These are phyloP conservation scores for Aspergillus eucalypticola DNA, from an alignment of 2,329 filamentous ascomycete genomes.

Conservation along the genomic window DNA sequence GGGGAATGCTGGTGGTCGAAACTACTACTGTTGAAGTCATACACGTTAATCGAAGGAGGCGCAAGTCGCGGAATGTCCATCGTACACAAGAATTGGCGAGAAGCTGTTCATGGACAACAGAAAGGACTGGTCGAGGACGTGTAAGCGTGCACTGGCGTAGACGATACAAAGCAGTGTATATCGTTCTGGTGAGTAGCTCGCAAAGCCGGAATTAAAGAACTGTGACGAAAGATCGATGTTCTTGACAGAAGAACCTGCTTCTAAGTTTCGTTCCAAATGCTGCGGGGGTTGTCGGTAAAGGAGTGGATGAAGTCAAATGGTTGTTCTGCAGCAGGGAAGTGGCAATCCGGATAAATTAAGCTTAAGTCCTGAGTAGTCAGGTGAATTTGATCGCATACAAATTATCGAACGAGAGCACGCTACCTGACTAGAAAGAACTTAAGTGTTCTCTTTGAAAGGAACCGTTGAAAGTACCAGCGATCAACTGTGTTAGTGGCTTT, in stretches of 20 bases:
- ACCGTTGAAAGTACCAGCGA: conserved; percentile 2
- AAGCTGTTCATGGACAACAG: conserved; percentile 17
- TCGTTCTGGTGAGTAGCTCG: background rate
- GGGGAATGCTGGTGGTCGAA: conserved; percentile 35
- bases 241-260: conserved; percentile 25
- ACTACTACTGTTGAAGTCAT: conserved; percentile 41
- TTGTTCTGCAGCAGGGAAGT: background rate
- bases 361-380: background rate
- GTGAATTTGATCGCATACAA: background rate
- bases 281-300: background rate
- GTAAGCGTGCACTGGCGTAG: conserved; percentile 1
- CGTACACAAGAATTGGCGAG: conserved; percentile 31
- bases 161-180: background rate
- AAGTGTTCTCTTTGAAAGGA: background rate
- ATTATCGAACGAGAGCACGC: background rate
- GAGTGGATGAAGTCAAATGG: background rate
- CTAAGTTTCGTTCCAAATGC: conserved; percentile 10
- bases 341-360: conserved; percentile 1
- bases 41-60: conserved; percentile 46
- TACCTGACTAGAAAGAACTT: background rate
- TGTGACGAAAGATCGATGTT: background rate
- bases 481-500: conserved; percentile 15
- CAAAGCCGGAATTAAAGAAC: background rate
- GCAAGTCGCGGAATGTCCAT: conserved; percentile 49
- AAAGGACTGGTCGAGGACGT: background rate